These are phyloP conservation scores for Groenewaldozyma salmanticensis DNA, from an alignment of 805 yeast species.

Conservation along the genomic window DNA sequence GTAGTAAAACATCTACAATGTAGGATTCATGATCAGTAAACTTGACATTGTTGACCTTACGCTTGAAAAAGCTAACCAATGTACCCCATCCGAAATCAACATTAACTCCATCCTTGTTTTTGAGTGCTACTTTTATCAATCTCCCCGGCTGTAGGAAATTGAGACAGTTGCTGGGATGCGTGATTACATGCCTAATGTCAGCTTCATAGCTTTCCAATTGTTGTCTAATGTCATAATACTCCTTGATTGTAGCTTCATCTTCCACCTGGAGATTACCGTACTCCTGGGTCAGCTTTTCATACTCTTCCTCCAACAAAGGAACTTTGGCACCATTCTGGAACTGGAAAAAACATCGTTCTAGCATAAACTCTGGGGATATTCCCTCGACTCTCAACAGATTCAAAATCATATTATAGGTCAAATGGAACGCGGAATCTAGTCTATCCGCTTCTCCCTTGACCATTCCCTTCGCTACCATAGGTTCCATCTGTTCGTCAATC, in stretches of 20 bases:
- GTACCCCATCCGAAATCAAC: conserved; percentile 95
- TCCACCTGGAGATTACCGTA: conserved; percentile 47
- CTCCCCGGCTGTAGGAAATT: conserved; percentile 87
- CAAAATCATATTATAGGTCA: conserved; percentile 92
- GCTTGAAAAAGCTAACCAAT: conserved; percentile 65
- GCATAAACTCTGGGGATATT: conserved; percentile 94
- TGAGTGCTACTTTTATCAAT: conserved; percentile 55
- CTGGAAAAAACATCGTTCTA: conserved; percentile 88
- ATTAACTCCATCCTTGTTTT: conserved; percentile 14
- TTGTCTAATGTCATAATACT: conserved; percentile 70
- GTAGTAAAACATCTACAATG: conserved; percentile 75
- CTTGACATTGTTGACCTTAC: conserved; percentile 33
- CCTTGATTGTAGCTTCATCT: conserved; percentile 64
- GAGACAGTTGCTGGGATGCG: conserved; percentile 83
- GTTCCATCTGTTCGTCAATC: conserved; percentile 99
- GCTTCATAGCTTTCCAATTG: conserved; percentile 62
- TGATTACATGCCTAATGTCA: conserved; percentile 70
- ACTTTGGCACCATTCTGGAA: conserved; percentile 90
- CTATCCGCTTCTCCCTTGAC: conserved; percentile 98
- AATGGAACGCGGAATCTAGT: conserved; percentile 92
- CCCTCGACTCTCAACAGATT: conserved; percentile 97
- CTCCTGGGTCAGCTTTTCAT: conserved; percentile 33
- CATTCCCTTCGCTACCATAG: conserved; percentile 98
- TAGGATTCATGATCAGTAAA: conserved; percentile 84
- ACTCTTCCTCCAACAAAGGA: conserved; percentile 66